These are phyloP conservation scores for Astragalus glycyphyllos DNA, from an alignment of 306 rosid species.

Conservation along the genomic window DNA sequence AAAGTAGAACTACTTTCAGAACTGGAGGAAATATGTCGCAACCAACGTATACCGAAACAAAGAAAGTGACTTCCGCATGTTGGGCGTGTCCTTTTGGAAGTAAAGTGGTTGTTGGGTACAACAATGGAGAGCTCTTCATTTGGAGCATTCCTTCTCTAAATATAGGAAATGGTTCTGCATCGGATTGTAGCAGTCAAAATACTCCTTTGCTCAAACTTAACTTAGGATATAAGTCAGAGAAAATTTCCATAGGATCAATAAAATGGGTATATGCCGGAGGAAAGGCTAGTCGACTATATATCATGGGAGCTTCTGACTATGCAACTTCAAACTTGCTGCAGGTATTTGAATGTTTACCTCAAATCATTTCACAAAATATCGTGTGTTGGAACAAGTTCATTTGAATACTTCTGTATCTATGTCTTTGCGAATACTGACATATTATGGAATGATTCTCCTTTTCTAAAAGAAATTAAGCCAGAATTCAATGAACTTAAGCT, in stretches of 20 bases:
- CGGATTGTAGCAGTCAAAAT: constrained; percentile 54
- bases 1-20: constrained; percentile 68
- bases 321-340: constrained; percentile 67
- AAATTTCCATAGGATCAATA: constrained; percentile 67
- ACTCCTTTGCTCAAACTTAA: constrained; percentile 77
- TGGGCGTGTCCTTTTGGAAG: constrained; percentile 92
- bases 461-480: neutral
- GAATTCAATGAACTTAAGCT: neutral
- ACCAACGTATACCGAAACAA: constrained; percentile 63
- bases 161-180: constrained; percentile 46
- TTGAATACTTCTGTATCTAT: constrained; percentile 5
- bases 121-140: constrained; percentile 79
- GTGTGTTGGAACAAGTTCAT: constrained; percentile 21
- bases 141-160: constrained; percentile 73
- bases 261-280: constrained; percentile 83
- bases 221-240: constrained; percentile 82
- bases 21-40: constrained; percentile 70
- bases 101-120: constrained; percentile 84
- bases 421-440: constrained; percentile 1
- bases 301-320: constrained; percentile 66
- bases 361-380: constrained; percentile 7
- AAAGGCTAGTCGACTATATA: constrained; percentile 84
- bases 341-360: constrained; percentile 53
- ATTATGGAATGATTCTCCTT: constrained; percentile 16
- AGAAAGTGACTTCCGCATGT: constrained; percentile 79